Conservation (phyloP, 2,329 filamentous ascomycete species). For the Grosmannia penicillata region DNA sequence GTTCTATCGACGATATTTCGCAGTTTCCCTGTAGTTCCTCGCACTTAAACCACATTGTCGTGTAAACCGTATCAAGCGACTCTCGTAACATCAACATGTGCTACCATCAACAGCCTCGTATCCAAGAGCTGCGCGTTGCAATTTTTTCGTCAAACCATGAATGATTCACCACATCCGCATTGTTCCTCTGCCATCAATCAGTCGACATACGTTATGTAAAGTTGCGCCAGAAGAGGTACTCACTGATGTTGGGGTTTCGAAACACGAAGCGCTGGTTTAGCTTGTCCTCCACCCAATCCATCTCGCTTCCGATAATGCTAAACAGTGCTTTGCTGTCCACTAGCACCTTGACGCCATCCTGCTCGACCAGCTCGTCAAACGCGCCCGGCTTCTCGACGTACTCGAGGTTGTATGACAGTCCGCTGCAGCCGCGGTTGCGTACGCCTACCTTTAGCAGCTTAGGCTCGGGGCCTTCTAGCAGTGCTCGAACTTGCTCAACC, state of each 20-base stretch:
- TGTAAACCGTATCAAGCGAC: too few relatives aligned
- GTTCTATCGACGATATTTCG: too few relatives aligned
- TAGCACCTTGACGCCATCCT: slow-evolving; percentile 89
- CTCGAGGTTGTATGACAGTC: slow-evolving; percentile 83
- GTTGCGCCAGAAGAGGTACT: slow-evolving; percentile 25
- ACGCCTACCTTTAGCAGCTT: slow-evolving; percentile 93
- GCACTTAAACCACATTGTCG: too few relatives aligned
- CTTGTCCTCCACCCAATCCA: slow-evolving; percentile 98
- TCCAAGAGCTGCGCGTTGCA: too few relatives aligned
- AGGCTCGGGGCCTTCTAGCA: slow-evolving; percentile 74
- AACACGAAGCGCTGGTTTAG: slow-evolving; percentile 86
- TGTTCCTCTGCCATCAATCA: slow-evolving; percentile 55
- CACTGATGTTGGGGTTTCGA: slow-evolving; percentile 95
- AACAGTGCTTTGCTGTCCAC: slow-evolving; percentile 96
- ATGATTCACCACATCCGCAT: slow-evolving; percentile 93
- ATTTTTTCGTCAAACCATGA: too few relatives aligned
- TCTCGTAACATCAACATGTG: too few relatives aligned
- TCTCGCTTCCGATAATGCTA: slow-evolving; percentile 96
- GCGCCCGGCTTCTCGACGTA: slow-evolving; percentile 81
- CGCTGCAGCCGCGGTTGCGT: slow-evolving; percentile 86
- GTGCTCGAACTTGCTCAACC: slow-evolving; percentile 58
- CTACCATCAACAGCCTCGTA: too few relatives aligned
- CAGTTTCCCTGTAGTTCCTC: too few relatives aligned
- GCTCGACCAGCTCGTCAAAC: slow-evolving; percentile 87
- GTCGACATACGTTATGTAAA: background rate